These are phyloP conservation scores for Cucurbita ficifolia DNA, from an alignment of 306 rosid genomes.

Conservation along the genomic window DNA sequence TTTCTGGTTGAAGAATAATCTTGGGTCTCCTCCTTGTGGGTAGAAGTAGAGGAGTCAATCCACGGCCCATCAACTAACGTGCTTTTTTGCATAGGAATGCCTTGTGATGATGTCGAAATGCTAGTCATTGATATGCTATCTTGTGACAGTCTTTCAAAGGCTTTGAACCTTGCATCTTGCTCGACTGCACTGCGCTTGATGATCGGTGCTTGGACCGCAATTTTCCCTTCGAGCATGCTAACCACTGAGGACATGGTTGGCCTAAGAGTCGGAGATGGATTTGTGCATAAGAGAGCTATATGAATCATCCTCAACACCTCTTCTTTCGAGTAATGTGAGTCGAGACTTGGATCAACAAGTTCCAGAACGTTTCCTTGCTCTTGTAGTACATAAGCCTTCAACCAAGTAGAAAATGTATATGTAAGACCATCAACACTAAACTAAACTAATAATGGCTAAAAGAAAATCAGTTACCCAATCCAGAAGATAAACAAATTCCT, in stretches of 20 bases:
- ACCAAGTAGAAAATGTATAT: not conserved
- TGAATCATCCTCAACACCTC: constrained; percentile 68
- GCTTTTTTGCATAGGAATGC: constrained; percentile 25
- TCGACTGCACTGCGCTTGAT: constrained; percentile 18
- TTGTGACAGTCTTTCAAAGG: constrained; percentile 40
- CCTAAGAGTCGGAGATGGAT: constrained; percentile 76
- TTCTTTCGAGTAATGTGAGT: constrained; percentile 30
- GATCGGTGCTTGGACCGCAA: constrained; percentile 35
- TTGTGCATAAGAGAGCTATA: constrained; percentile 70
- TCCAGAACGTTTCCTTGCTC: constrained; percentile 87
- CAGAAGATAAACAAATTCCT: constrained; percentile 77
- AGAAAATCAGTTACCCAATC: constrained; percentile 47
- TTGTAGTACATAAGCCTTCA: constrained; percentile 67
- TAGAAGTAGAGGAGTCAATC: constrained; percentile 35
- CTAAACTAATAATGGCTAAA: not conserved
- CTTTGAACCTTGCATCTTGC: constrained; percentile 41
- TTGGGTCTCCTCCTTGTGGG: constrained; percentile 14
- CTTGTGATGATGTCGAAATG: constrained; percentile 23
- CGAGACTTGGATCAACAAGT: constrained; percentile 57
- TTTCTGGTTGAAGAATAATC: constrained; percentile 17
- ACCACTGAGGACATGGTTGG: constrained; percentile 79
- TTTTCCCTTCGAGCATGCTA: constrained; percentile 78
- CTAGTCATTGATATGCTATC: constrained; percentile 31
- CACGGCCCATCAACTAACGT: constrained; percentile 46
- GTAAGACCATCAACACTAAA: not conserved